Conservation (phyloP, 78 protist genomes). For the Salpingoeca rosetta region DNA sequence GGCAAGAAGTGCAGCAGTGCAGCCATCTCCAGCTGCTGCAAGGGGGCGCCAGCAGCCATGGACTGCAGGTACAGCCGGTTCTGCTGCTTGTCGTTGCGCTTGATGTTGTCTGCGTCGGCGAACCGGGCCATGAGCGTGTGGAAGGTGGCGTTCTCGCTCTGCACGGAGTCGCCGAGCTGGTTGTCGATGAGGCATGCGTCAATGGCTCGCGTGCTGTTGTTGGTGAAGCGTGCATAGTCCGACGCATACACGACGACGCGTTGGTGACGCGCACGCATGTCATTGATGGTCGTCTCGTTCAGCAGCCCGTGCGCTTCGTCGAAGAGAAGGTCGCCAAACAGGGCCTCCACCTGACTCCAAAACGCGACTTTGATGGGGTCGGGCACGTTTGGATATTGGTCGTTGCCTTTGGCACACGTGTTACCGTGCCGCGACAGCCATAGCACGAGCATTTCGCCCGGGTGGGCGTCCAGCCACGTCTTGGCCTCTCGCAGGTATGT, state of each 20-base stretch:
- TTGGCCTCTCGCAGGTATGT: background rate
- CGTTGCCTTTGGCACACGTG: background rate
- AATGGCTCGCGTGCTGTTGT: background rate
- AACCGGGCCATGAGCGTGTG: background rate
- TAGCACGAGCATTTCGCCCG: slow-evolving; percentile 1
- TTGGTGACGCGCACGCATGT: background rate
- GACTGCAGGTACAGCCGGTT: background rate
- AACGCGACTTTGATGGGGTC: background rate
- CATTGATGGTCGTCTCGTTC: background rate
- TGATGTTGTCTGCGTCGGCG: background rate
- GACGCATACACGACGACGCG: slow-evolving; percentile 8
- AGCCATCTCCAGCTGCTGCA: background rate
- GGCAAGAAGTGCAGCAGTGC: background rate
- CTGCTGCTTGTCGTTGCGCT: background rate
- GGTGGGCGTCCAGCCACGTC: slow-evolving; percentile 13
- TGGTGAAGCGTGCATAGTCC: background rate
- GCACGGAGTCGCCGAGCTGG: background rate
- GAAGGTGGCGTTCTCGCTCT: background rate
- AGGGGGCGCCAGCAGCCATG: slow-evolving; percentile 9
- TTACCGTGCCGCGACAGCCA: slow-evolving; percentile 13
- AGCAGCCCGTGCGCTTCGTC: background rate
- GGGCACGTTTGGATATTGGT: background rate
- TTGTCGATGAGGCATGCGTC: slow-evolving; percentile 6
- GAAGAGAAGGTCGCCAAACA: slow-evolving; percentile 1
- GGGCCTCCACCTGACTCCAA: background rate